Evolutionary conservation across 2,329 filamentous ascomycete genomes (phyloP), one percentile per base, ranked within the genome.

Genomic region (Cyclaneusma minus): DNA sequence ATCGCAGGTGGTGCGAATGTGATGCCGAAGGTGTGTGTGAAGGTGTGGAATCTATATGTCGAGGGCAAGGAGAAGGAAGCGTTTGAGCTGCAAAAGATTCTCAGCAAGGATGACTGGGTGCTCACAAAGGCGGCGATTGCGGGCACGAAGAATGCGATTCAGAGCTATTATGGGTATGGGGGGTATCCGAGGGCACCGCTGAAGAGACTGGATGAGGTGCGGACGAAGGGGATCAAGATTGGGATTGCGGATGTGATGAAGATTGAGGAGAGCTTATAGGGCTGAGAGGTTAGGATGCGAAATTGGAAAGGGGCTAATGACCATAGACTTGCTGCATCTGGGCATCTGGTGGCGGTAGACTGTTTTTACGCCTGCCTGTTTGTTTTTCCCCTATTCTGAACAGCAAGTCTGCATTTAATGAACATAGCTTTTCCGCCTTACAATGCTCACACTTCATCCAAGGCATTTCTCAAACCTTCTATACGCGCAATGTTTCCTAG

Each of bases 1-100:
- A 89, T 91, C 43, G 81, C 80, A 10, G 83, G 83, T 12, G 74
- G 79, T 21, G 83, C 81, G 34, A 92, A 91, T 45, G 72, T 91
- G 31, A 71, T 87, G 52, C 83, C 83, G 26, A 84, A 85, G 57
- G 60, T 78, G 5, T 85, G 81, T 44, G 76, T 78, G 25, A 69
- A 67, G 47, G 68, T 91, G 15, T 84, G 80, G 75, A 65, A 82
- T 45, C 60, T 87, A 28, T 87, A 76, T 49, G 59, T 59, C 6
- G 62, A 74, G 41, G 82, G 80, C 22, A 76, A 81, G 55, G 64
- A 62, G 29, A 72, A 79, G 19, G 79, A 91, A 56, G 77, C 82
- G 5, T 65, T 75, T 39, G 67, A 64, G 37, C 55, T 85, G 43
- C 83, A 92, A 48, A 79, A 77, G 50, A 53, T 75, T n/a, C 65